Evolutionary conservation across 1,284 basidiomycete genomes (phyloP).

Genomic region (Ustilago loliicola): DNA sequence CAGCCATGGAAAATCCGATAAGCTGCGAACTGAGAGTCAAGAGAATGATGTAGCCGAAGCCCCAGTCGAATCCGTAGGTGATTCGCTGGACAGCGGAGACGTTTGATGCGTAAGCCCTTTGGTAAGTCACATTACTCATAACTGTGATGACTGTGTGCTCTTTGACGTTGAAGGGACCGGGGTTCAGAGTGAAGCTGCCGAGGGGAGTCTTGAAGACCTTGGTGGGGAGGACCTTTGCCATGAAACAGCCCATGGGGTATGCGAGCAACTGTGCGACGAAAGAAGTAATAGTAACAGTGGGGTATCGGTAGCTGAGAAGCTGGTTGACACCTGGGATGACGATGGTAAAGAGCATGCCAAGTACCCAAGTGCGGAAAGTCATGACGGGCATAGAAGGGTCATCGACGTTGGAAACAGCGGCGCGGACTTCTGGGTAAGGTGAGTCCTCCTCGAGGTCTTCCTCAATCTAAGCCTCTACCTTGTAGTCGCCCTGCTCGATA

Average conservation of each 20-base stretch:
- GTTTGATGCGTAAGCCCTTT: conserved; percentile 70
- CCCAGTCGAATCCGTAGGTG: conserved; percentile 50
- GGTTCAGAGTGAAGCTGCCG: conserved; percentile 61
- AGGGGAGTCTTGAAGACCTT: conserved; percentile 51
- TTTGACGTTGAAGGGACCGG: conserved; percentile 67
- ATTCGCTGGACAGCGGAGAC: conserved; percentile 60
- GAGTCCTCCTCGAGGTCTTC: conserved; percentile 63
- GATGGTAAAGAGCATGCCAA: conserved; percentile 63
- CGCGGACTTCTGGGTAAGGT: conserved; percentile 66
- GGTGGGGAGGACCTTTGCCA: conserved; percentile 57
- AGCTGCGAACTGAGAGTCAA: conserved; percentile 72
- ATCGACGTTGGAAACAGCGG: conserved; percentile 66
- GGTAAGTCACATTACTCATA: conserved; percentile 72
- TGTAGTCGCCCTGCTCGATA: conserved; percentile 58
- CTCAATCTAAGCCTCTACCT: conserved; percentile 54
- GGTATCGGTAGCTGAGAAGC: conserved; percentile 64
- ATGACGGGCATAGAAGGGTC: conserved; percentile 66
- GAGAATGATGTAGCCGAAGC: conserved; percentile 72
- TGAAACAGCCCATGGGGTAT: conserved; percentile 56
- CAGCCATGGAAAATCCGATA: conserved; percentile 64
- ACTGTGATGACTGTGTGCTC: conserved; percentile 68
- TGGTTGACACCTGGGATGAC: conserved; percentile 65
- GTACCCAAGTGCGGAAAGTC: conserved; percentile 64
- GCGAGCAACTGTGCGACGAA: conserved; percentile 60
- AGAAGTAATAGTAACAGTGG: conserved; percentile 57